These are phyloP conservation scores for Colletotrichum zoysiae DNA, from an alignment of 2,329 filamentous ascomycete genomes.

Conservation along the genomic window DNA sequence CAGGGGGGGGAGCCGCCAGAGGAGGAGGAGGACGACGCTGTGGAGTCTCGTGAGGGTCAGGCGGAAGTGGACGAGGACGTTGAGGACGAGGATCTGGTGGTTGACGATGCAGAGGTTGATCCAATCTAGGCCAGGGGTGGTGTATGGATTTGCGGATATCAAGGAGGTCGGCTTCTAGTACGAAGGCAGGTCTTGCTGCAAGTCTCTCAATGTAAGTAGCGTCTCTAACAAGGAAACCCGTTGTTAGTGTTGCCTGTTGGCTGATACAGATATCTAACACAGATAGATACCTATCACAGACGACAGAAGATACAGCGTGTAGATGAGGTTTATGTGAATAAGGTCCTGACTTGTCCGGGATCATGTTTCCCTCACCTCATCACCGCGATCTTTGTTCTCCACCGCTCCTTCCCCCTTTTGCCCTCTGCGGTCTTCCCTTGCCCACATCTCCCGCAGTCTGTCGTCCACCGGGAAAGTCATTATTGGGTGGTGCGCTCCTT, in stretches of 20 bases:
- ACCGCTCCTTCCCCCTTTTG: background rate
- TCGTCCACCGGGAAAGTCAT: background rate
- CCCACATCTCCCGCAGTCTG: too few relatives aligned
- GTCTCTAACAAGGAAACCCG: background rate
- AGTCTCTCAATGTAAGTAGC: background rate
- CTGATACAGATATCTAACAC: background rate
- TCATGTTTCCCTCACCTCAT: background rate
- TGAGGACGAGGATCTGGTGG: constrained; percentile 14
- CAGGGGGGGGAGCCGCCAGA: background rate
- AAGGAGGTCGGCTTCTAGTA: background rate
- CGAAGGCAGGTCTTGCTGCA: background rate
- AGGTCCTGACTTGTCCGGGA: background rate
- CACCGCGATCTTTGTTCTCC: background rate
- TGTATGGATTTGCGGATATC: too few relatives aligned
- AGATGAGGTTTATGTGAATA: background rate
- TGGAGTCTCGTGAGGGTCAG: background rate
- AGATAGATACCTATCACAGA: background rate
- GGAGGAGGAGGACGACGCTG: background rate
- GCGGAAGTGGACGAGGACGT: background rate
- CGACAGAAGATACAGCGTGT: background rate
- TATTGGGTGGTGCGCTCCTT: background rate
- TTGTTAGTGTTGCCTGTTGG: background rate
- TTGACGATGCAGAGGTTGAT: constrained; percentile 33
- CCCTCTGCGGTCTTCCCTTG: background rate
- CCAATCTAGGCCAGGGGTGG: background rate